Evolutionary conservation across 1,139 yeast genomes (phyloP), one percentile per base, ranked within the genome.

Genomic region (Hanseniaspora sp.): DNA sequence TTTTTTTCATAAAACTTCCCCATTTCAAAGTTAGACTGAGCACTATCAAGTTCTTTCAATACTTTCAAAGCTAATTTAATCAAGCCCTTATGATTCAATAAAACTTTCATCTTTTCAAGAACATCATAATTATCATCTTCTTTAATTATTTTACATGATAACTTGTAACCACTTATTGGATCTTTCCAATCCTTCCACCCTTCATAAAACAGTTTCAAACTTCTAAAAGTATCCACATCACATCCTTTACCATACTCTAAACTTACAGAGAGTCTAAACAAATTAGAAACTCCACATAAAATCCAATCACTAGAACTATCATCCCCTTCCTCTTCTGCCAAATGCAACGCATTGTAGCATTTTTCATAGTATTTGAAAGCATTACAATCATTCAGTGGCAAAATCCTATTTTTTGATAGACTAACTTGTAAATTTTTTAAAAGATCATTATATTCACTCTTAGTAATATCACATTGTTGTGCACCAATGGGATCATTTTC

Each of bases 181-280:
- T 73, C 73, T 59, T 77, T 78, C 9, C 82, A 82, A 39, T 74
- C 66, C 28, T 72, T 68, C 1, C 87, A 85, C 0, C 86, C 85
- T 46, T 70, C 70, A 46, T 72, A 69, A 66, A 79, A 82, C 70
- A 76, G 79, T 11, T 68, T 61, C 37, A 79, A 67, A 11, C 86
- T 81, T 55, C 71, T 71, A 23, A 49, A 38, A 18, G 60, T 35
- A 74, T 71, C 2, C 37, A 53, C 11, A n/a, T 58, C 53, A 1
- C 62, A 56, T 9, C 90, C 90, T 43, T 81, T 77, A 1, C 85
- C 86, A 56, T 78, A 71, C 62, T 83, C 90, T 62, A 74, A 75
- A 61, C 86, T 79, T 23, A 82, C 83, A 1, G 83, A 90, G 1
- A 79, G 75, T 48, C 88, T 69, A 67, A 81, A 83, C 54, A 54